These are phyloP conservation scores for Fusarium odoratissimum DNA, from an alignment of 2,329 filamentous ascomycete genomes.

Conservation along the genomic window DNA sequence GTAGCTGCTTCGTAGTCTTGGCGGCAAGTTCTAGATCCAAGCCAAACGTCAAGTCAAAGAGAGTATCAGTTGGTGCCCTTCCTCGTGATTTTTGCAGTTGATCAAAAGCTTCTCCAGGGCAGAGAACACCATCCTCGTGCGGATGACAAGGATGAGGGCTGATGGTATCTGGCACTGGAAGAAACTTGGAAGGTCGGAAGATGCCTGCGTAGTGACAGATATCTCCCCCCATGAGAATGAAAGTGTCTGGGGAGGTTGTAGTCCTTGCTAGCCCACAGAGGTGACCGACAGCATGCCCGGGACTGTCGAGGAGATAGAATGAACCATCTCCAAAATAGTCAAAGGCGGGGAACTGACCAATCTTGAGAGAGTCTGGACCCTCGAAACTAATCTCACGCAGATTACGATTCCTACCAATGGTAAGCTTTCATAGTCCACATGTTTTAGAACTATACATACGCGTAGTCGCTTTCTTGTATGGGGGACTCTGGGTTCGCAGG, in stretches of 20 bases:
- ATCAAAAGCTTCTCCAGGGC: constrained; percentile 33
- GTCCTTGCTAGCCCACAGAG: constrained; percentile 56
- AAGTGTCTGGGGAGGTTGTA: constrained; percentile 48
- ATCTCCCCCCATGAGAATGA: constrained; percentile 57
- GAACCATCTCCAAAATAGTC: constrained; percentile 58
- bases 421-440: rapidly evolving
- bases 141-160: constrained; percentile 36
- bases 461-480: constrained; percentile 52
- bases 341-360: constrained; percentile 52
- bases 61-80: constrained; percentile 19
- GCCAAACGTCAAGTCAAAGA: constrained; percentile 38
- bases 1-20: constrained; percentile 22
- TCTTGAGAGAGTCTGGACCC: constrained; percentile 39
- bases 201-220: constrained; percentile 55
- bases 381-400: constrained; percentile 47
- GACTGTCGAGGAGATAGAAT: constrained; percentile 56
- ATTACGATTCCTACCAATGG: constrained; percentile 21
- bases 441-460: constrained; percentile 12
- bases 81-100: constrained; percentile 33
- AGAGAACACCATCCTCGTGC: background rate
- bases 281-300: constrained; percentile 56
- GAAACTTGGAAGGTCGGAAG: constrained; percentile 50
- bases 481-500: constrained; percentile 53
- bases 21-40: constrained; percentile 29
- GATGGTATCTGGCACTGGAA: constrained; percentile 49